phyloP scores from a whole-genome alignment of 1,139 yeast genomes.

The Candida sp. region DNA sequence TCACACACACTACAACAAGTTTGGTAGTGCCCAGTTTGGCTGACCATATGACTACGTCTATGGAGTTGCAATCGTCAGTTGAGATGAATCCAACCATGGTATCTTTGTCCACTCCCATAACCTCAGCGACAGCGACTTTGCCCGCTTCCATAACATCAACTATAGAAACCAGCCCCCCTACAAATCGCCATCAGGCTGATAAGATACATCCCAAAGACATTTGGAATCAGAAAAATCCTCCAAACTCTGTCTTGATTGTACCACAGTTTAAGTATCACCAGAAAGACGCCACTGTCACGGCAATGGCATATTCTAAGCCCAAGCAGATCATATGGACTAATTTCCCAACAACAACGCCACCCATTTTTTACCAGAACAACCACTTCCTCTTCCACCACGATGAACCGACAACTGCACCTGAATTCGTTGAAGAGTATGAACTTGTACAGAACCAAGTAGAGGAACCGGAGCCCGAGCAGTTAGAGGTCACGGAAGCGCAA shows the following conservation, averaged over 20 bases:
- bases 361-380: neutral
- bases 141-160: neutral
- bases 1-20: neutral
- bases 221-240: constrained; percentile 21
- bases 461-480: neutral
- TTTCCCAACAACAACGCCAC: constrained; percentile 5
- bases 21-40: neutral
- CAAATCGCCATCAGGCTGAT: neutral
- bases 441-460: neutral
- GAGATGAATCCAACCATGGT: no score
- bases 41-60: no score
- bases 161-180: neutral
- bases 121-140: neutral
- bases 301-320: constrained; percentile 26
- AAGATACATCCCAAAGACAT: constrained; percentile 21
- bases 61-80: no score
- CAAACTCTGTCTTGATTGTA: constrained; percentile 25
- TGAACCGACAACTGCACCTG: neutral
- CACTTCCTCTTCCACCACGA: neutral
- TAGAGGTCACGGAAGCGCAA: neutral
- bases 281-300: neutral
- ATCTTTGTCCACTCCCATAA: no score
- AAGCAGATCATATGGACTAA: constrained; percentile 16
- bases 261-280: constrained; percentile 31
- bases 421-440: neutral